Evolutionary conservation across 495 filamentous ascomycete species (phyloP).

Genomic region (Tricharina praecox): DNA sequence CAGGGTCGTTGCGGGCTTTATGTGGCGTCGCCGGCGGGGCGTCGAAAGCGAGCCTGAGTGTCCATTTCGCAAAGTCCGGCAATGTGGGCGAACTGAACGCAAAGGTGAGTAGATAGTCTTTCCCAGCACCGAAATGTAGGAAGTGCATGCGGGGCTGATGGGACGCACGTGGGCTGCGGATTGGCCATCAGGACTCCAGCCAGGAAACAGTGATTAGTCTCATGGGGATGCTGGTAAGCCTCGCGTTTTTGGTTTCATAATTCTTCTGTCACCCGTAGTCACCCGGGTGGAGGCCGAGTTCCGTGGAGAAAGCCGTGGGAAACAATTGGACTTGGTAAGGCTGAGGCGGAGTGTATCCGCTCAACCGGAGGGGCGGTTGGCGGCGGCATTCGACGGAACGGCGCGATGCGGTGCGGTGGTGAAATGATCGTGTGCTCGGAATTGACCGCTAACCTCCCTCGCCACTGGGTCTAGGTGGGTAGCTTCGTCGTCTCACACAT

Average conservation of each 20-base stretch:
- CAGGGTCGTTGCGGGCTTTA: constrained; percentile 60
- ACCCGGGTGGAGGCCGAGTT: no score
- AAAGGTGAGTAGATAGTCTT: constrained; percentile 18
- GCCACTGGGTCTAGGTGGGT: constrained; percentile 37
- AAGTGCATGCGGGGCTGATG: constrained; percentile 16
- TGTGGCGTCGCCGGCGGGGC: constrained; percentile 83
- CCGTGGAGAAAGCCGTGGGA: no score
- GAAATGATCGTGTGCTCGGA: no score
- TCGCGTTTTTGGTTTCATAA: not conserved
- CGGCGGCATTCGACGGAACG: no score
- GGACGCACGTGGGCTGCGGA: constrained; percentile 32
- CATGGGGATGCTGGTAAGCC: constrained; percentile 63
- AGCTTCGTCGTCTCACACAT: constrained; percentile 64
- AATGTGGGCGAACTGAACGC: constrained; percentile 90
- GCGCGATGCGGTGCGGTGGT: not conserved
- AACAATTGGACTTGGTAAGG: not conserved
- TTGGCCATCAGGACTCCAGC: constrained; percentile 79
- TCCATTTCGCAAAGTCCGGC: constrained; percentile 77
- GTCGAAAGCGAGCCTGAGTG: constrained; percentile 76
- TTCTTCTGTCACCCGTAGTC: no score
- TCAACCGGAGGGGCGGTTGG: no score
- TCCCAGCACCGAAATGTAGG: not conserved
- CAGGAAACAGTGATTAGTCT: constrained; percentile 92
- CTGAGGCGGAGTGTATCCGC: constrained; percentile 3
- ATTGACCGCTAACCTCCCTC: not conserved